Base-by-base conservation (phyloP, 2,329 filamentous ascomycete species). In the Myotisia sp. region DNA sequence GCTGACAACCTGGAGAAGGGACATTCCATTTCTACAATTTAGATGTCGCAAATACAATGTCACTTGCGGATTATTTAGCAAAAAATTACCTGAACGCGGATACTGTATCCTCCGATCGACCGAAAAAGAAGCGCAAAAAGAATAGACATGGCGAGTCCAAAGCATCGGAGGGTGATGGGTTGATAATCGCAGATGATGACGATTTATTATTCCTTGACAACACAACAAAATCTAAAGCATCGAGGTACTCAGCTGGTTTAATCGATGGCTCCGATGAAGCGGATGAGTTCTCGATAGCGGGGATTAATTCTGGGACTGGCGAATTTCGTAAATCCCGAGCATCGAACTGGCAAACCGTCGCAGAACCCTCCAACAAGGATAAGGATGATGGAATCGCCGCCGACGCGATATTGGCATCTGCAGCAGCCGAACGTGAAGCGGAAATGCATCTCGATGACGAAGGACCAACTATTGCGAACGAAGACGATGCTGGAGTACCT, bases 41-140 rank as follows among this genome's bases (percentile, higher is more conserved):
- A n/a, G n/a, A n/a, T n/a, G n/a, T n/a, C n/a, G n/a, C 17, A 19
- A 19, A 12, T 16, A 34, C 20, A 36, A 45, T 45, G 43, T 60
- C 69, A 37, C 70, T 94, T 44, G 77, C 84, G 38, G 75, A 76
- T 51, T 98, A 95, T 52, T 73, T 98, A 22, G 86, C 87, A 23
- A 79, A 83, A 42, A 90, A 85, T 56, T 98, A 98, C 55, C 76
- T 98, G 32, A 81, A 70, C 2, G 74, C 76, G 26, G 74, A 79
- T 44, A 56, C 52, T 1, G 39, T 47, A 2, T 38, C 42, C 2
- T 45, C 57, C 4, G 51, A 58, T 62, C 62, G 58, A 50, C 59
- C 57, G 50, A 75, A 60, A 60, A 76, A 59, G 61, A 74, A 58
- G 53, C 62, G 68, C 48, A 71, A 68, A 64, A 63, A 60, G 42